phyloP scores from a whole-genome alignment of 139 green algal genomes.

The Chlamydomonas incerta region DNA sequence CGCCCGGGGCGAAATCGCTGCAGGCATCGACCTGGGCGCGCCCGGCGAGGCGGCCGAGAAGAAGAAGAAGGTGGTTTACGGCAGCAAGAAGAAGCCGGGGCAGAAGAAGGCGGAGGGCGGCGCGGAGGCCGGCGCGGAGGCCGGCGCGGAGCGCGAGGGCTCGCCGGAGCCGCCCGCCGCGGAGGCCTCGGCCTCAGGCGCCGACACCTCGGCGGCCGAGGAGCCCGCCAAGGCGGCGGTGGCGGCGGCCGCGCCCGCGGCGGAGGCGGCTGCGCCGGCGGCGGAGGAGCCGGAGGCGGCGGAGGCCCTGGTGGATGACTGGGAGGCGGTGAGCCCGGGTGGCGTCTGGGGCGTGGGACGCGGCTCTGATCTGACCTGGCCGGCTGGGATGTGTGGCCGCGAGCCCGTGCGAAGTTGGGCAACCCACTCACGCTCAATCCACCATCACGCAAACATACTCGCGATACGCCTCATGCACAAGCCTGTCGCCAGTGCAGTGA shows the following conservation, averaged over 20 bases:
- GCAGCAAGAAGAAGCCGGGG: conserved; percentile 70
- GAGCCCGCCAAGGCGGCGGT: neutral
- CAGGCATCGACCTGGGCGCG: conserved; percentile 52
- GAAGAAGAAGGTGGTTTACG: conserved; percentile 80
- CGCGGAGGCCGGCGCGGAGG: neutral
- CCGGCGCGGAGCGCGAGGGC: neutral
- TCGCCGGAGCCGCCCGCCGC: neutral
- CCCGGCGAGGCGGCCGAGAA: conserved; percentile 62
- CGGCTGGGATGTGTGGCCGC: too few relatives aligned
- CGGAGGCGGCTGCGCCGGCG: neutral
- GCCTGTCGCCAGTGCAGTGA: too few relatives aligned
- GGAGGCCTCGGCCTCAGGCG: neutral
- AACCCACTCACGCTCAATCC: too few relatives aligned
- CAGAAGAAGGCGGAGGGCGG: conserved; percentile 62
- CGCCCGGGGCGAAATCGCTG: too few relatives aligned
- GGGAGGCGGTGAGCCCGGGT: conserved; percentile 60
- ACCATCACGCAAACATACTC: too few relatives aligned
- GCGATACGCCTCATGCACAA: too few relatives aligned
- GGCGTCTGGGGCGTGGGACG: too few relatives aligned
- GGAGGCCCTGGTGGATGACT: conserved; percentile 49
- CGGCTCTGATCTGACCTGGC: too few relatives aligned
- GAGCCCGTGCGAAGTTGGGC: too few relatives aligned
- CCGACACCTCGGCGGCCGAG: neutral
- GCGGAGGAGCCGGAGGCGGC: neutral
- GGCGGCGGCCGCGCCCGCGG: conserved; percentile 11